Evolutionary conservation across 768 basidiomycete species (phyloP), one percentile per base, ranked within the genome.

Genomic region (Lactarius deliciosus): DNA sequence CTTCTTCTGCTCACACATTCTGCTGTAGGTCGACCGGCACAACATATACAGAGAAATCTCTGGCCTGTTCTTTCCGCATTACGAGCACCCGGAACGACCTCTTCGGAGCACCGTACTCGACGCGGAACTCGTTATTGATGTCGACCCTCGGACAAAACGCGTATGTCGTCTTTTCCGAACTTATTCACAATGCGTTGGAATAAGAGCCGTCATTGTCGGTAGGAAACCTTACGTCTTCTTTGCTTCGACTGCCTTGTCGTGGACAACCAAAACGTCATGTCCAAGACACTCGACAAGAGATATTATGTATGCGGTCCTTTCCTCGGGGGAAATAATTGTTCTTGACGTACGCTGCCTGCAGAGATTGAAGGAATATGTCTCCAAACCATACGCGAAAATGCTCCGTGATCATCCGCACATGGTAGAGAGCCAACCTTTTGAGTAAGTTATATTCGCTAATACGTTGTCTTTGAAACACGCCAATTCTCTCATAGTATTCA

Each of bases 241-340:
- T 90, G 90, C 0, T 99, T 99, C 72, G 97, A 99, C 75, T 94
- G 94, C 73, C 82, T 98, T 22, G 93, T 96, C 6, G 86, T 91
- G 18, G 85, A 95, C 74, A 85, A 87, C 55, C 85, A 90, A 74
- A 95, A 94, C 70, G 85, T 98, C 69, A 97, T 98, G 94, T 77
- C 81, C 10, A 85, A 86, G 67, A 79, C 92, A 1, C 80, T 98
- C 50, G 85, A 91, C 71, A 94, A 90, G 72, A 88, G 97, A 68
- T 98, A 96, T 75, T 91, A 94, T 61, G 96, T 98, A 74, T 63
- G 89, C 81, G 28, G 1, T 13, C n/a, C n/a, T 47, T 22, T 57
- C 8, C 11, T 56, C n/a, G 16, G 22, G 16, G 34, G n/a, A n/a
- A 28, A 38, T n/a, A n/a, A 61, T 28, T 5, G 1, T 41, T 47